Percentiles rank a stretch among this genome's conserved stretches.
These are phyloP conservation scores for Hibiscus tridactylites DNA, from an alignment of 345 rosid genomes.

Conservation along the genomic window DNA sequence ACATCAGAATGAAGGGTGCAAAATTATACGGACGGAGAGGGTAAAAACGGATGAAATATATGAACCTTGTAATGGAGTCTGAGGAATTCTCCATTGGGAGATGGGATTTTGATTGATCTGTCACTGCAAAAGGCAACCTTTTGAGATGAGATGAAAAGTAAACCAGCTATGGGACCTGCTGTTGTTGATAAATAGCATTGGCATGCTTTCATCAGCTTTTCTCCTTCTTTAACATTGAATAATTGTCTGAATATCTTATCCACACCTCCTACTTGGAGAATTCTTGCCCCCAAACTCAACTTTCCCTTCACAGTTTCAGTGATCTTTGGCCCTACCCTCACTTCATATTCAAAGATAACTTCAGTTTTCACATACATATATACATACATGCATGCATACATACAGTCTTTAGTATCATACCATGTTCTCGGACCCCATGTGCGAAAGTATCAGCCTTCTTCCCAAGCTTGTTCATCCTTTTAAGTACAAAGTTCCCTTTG, in stretches of 20 bases:
- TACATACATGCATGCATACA: too few species aligned
- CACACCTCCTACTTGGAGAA: slow-evolving; percentile 35
- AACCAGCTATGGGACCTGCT: slow-evolving; percentile 49
- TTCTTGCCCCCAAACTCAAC: slow-evolving; percentile 24
- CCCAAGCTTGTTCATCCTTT: slow-evolving; percentile 37
- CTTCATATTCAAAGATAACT: slow-evolving; percentile 17
- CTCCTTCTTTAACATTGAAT: slow-evolving; percentile 33
- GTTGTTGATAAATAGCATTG: slow-evolving; percentile 57
- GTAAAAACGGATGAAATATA: too few species aligned
- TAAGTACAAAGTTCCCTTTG: slow-evolving; percentile 26
- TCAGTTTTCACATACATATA: not conserved
- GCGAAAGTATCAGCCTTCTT: slow-evolving; percentile 37
- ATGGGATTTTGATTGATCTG: slow-evolving; percentile 27
- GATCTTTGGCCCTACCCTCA: slow-evolving; percentile 38
- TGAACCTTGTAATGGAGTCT: slow-evolving; percentile 40
- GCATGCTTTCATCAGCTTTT: slow-evolving; percentile 38
- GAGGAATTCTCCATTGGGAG: not conserved
- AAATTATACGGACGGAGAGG: too few species aligned
- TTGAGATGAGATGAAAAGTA: slow-evolving; percentile 39
- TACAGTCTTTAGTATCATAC: slow-evolving; percentile 10
- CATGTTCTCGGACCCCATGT: slow-evolving; percentile 21
- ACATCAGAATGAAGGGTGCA: too few species aligned
- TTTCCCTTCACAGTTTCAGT: slow-evolving; percentile 23
- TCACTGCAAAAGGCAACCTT: slow-evolving; percentile 42
- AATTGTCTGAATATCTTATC: slow-evolving; percentile 34